Conservation (phyloP, 306 rosid genomes). For the Ormosia emarginata region DNA sequence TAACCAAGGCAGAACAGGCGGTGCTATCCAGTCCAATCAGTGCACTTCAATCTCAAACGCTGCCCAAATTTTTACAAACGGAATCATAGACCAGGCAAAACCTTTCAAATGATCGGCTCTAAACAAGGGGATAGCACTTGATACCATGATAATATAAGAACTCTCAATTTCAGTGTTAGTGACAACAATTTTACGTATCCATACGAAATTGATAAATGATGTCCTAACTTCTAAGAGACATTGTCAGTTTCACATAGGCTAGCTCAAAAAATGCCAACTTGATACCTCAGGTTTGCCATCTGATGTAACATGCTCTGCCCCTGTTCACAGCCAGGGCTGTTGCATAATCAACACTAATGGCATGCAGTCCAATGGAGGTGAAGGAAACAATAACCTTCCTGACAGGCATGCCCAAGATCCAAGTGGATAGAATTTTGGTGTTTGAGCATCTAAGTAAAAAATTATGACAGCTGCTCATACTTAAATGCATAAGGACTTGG, state of each 20-base stretch:
- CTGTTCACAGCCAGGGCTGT: neutral
- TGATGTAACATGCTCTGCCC: neutral
- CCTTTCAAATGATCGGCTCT: neutral
- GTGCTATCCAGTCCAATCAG: neutral
- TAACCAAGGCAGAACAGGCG: neutral
- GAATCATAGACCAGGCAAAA: neutral
- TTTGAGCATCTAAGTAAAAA: neutral
- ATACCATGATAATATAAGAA: neutral
- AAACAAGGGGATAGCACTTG: neutral
- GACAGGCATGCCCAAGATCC: neutral
- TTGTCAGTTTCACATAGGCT: neutral
- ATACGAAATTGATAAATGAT: neutral
- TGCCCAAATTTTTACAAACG: neutral
- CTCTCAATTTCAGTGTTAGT: neutral
- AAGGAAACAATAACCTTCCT: neutral
- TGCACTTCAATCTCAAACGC: neutral
- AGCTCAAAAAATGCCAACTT: neutral
- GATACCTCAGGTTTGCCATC: neutral
- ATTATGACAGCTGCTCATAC: neutral
- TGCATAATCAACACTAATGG: neutral
- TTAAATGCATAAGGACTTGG: conserved; percentile 3
- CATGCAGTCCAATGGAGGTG: neutral
- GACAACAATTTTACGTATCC: neutral
- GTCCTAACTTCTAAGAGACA: neutral
- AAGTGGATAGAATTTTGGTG: neutral